Evolutionary conservation across 2,329 filamentous ascomycete species (phyloP).

Genomic region (Elsinoe arachidis): DNA sequence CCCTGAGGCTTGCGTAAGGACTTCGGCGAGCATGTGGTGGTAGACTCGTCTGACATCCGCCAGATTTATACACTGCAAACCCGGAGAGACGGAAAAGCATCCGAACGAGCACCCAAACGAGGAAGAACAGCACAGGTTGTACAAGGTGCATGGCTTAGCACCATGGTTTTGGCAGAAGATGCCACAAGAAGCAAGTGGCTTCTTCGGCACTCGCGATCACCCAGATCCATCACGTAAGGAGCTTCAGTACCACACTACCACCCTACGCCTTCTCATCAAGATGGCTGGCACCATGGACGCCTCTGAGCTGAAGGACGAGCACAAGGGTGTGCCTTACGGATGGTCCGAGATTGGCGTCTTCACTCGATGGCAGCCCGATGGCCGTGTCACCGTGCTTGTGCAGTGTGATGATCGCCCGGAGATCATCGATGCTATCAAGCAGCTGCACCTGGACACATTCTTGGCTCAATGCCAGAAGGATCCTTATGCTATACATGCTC

Average conservation of each 20-base stretch:
- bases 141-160: background rate
- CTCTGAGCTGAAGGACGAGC: background rate
- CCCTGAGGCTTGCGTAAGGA: background rate
- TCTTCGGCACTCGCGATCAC: background rate
- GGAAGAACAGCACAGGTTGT: background rate
- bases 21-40: background rate
- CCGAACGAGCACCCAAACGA: background rate
- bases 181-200: slow-evolving; percentile 1
- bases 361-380: background rate
- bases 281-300: background rate
- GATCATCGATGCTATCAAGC: background rate
- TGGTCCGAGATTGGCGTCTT: slow-evolving; percentile 1
- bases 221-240: background rate
- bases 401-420: background rate
- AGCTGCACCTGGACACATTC: background rate
- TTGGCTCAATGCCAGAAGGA: background rate
- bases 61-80: background rate
- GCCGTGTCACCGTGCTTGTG: background rate
- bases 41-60: background rate
- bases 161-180: background rate
- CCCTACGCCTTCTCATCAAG: background rate
- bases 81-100: background rate
- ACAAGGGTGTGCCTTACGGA: background rate
- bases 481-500: slow-evolving; percentile 15
- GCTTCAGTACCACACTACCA: background rate